Evolutionary conservation across 805 yeast species (phyloP).

Genomic region (Saccharomycopsis javanensis): DNA sequence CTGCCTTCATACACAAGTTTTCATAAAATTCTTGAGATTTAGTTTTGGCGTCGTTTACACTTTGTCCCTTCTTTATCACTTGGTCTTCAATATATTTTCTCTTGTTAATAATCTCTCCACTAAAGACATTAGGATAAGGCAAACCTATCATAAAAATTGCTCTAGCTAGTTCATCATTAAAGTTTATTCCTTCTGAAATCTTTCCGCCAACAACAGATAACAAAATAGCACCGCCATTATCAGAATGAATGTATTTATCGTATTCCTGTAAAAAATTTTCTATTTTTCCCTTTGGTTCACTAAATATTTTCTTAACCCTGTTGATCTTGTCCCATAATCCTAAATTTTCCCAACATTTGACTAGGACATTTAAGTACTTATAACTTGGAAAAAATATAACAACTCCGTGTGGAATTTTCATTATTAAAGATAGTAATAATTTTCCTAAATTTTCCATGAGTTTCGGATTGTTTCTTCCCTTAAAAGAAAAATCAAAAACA

Average conservation of each 20-base stretch:
- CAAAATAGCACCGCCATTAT: slow-evolving; percentile 49
- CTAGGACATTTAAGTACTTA: slow-evolving; percentile 47
- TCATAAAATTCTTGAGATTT: slow-evolving; percentile 58
- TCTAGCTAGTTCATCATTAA: slow-evolving; percentile 78
- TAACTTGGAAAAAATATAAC: slow-evolving; percentile 85
- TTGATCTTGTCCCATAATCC: slow-evolving; percentile 28
- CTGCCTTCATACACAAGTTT: slow-evolving; percentile 80
- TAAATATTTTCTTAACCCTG: slow-evolving; percentile 38
- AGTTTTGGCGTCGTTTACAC: slow-evolving; percentile 35
- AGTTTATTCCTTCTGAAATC: slow-evolving; percentile 88
- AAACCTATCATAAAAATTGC: slow-evolving; percentile 80
- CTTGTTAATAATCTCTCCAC: slow-evolving; percentile 74
- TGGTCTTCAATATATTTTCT: slow-evolving; percentile 50
- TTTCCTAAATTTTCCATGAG: slow-evolving; percentile 45
- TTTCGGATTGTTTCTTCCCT: slow-evolving; percentile 38
- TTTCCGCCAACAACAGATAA: slow-evolving; percentile 89
- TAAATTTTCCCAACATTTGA: slow-evolving; percentile 39
- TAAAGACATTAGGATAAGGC: slow-evolving; percentile 78
- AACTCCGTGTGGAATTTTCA: slow-evolving; percentile 57
- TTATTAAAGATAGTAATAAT: slow-evolving; percentile 34
- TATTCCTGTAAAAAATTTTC: slow-evolving; percentile 43
- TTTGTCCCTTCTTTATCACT: slow-evolving; percentile 39
- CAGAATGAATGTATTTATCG: slow-evolving; percentile 22
- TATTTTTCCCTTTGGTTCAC: slow-evolving; percentile 44
- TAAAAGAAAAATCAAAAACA: slow-evolving; percentile 58